Evolutionary conservation across 768 basidiomycete species (phyloP).

Genomic region (Tremella yokohamensis): DNA sequence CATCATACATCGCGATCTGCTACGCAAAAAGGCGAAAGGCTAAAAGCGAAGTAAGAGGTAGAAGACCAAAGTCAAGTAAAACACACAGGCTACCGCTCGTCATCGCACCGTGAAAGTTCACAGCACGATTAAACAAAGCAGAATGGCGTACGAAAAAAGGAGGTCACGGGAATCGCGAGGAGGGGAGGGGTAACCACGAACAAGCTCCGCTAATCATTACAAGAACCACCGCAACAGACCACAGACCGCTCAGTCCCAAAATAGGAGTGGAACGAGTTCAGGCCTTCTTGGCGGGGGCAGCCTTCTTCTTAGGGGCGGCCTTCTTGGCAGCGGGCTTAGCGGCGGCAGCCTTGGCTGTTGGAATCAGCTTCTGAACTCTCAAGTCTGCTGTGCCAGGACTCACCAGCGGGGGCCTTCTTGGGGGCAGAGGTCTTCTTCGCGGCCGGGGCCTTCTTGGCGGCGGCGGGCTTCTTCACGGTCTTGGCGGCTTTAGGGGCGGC

Average conservation of each 20-base stretch:
- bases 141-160: no score
- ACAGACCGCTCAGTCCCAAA: background rate
- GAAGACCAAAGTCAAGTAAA: no score
- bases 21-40: constrained; percentile 2
- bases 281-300: constrained; percentile 36
- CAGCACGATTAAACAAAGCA: no score
- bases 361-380: constrained; percentile 5
- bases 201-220: background rate
- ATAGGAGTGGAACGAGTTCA: background rate
- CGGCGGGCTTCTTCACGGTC: constrained; percentile 42
- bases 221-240: background rate
- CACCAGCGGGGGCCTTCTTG: constrained; percentile 40
- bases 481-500: constrained; percentile 55
- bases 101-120: no score
- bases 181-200: constrained; percentile 1
- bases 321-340: constrained; percentile 52
- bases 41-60: constrained; percentile 1
- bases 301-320: constrained; percentile 38
- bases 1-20: constrained; percentile 5
- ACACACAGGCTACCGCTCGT: no score
- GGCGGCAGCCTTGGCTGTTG: constrained; percentile 29
- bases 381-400: constrained; percentile 1
- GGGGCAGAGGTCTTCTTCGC: constrained; percentile 44
- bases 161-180: no score
- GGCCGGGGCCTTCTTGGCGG: constrained; percentile 42